phyloP scores from a whole-genome alignment of 2,329 filamentous ascomycete species.

The Alternaria tenuissima region DNA sequence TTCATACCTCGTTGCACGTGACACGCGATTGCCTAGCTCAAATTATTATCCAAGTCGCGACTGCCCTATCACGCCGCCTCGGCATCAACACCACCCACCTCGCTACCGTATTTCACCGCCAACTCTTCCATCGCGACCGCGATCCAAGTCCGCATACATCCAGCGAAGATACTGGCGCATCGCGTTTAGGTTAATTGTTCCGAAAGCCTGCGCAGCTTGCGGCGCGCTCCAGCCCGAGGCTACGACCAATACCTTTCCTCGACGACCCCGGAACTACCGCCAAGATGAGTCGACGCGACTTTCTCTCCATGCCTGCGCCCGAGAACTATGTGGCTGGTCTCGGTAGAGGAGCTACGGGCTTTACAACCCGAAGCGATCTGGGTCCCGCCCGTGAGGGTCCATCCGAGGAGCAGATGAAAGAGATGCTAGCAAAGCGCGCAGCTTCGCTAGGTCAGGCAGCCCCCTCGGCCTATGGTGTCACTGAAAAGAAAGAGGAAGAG shows the following conservation, averaged over 20 bases:
- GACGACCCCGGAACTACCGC: constrained; percentile 13
- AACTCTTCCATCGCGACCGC: background rate
- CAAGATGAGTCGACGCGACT: constrained; percentile 77
- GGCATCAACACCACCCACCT: background rate
- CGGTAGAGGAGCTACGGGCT: constrained; percentile 95
- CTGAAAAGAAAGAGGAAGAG: constrained; percentile 74
- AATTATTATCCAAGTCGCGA: constrained; percentile 23
- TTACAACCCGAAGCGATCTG: constrained; percentile 95
- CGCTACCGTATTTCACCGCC: background rate
- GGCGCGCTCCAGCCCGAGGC: background rate
- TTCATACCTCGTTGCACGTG: constrained; percentile 24
- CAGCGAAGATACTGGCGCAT: background rate
- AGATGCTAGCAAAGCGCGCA: constrained; percentile 92
- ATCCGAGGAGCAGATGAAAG: constrained; percentile 97
- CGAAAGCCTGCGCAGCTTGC: constrained; percentile 1
- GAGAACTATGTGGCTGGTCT: constrained; percentile 85
- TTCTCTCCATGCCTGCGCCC: constrained; percentile 78
- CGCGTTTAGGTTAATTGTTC: background rate
- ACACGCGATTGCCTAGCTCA: constrained; percentile 23
- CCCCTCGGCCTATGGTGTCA: constrained; percentile 75
- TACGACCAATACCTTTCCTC: background rate
- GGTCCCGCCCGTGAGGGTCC: constrained; percentile 94
- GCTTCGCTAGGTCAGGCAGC: constrained; percentile 78
- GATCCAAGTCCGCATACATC: too few species aligned
- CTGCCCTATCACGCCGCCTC: background rate